Evolutionary conservation across 2,329 filamentous ascomycete species (phyloP).

Genomic region (Hymenoscyphus linearis): DNA sequence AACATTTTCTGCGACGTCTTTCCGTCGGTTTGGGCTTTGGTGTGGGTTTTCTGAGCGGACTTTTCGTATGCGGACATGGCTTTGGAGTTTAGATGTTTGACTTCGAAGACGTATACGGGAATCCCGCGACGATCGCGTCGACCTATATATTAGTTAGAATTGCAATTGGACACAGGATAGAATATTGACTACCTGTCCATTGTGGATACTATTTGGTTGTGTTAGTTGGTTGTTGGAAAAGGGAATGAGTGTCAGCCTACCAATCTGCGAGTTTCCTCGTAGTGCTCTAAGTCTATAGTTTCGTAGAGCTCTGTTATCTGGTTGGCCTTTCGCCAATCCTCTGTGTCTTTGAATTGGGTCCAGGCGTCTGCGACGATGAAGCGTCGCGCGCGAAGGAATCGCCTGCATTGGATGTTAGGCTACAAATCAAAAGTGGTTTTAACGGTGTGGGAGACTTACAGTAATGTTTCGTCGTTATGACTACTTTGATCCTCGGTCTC

Average conservation of each 20-base stretch:
- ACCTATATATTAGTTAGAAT: conserved; percentile 43
- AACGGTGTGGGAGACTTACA: conserved; percentile 45
- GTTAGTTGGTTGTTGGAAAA: conserved; percentile 21
- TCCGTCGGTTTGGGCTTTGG: conserved; percentile 58
- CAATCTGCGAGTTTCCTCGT: conserved; percentile 72
- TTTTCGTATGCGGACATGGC: conserved; percentile 76
- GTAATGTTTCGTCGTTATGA: conserved; percentile 68
- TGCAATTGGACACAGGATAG: too few relatives aligned
- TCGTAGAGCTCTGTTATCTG: conserved; percentile 74
- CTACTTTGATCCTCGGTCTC: conserved; percentile 38
- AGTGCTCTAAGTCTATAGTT: conserved; percentile 79
- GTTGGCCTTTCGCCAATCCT: conserved; percentile 79
- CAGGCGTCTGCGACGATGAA: conserved; percentile 75
- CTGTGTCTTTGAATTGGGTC: conserved; percentile 80
- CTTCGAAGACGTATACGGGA: conserved; percentile 86
- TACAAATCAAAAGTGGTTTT: background rate
- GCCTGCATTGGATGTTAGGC: conserved; percentile 43
- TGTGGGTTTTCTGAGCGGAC: conserved; percentile 45
- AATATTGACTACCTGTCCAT: conserved; percentile 51
- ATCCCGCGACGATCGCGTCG: conserved; percentile 86
- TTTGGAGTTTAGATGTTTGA: conserved; percentile 76
- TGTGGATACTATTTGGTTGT: conserved; percentile 68
- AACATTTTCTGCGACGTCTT: conserved; percentile 71
- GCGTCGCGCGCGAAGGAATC: conserved; percentile 78
- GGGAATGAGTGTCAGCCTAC: conserved; percentile 41